Percentiles rank a stretch among this genome's conserved stretches.
Conservation (phyloP, 1,284 basidiomycete species). For the Cerrena zonata region DNA sequence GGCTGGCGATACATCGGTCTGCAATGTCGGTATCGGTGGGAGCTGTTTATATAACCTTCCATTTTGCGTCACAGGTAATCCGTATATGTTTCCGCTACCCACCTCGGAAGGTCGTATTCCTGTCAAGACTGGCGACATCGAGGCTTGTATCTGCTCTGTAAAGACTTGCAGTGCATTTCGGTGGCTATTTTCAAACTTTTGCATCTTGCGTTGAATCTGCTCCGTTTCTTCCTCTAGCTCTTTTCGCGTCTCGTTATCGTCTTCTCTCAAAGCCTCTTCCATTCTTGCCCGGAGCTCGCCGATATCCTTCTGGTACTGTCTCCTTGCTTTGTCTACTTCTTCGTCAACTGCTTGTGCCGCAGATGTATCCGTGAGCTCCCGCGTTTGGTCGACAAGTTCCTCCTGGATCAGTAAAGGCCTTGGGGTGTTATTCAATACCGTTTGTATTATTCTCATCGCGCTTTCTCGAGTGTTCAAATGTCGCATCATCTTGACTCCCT, state of each 20-base stretch:
- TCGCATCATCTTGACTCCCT: constrained; percentile 5
- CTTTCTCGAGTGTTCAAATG: constrained; percentile 3
- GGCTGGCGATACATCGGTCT: no score
- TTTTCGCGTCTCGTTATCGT: constrained; percentile 1
- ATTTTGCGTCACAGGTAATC: no score
- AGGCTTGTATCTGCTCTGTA: neutral
- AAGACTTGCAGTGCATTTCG: neutral
- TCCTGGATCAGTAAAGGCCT: constrained; percentile 12
- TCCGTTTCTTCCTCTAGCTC: constrained; percentile 3
- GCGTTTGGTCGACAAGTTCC: constrained; percentile 14
- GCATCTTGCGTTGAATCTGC: constrained; percentile 1
- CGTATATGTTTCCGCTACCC: neutral
- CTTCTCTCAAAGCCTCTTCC: constrained; percentile 10
- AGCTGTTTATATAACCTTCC: no score
- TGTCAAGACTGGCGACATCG: no score
- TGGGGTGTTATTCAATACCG: neutral
- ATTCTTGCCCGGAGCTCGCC: constrained; percentile 8
- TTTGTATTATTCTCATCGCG: constrained; percentile 1
- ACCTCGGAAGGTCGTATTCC: neutral
- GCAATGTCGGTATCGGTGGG: no score
- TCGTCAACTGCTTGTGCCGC: constrained; percentile 6
- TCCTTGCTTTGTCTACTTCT: constrained; percentile 3
- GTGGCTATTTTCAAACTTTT: constrained; percentile 1
- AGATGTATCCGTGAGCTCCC: constrained; percentile 6
- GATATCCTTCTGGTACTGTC: constrained; percentile 11